A percentile compares a stretch with the other conserved stretches of the same genome.
Evolutionary conservation across 2,329 filamentous ascomycete species (phyloP).

Genomic region (Talaromyces funiculosus): DNA sequence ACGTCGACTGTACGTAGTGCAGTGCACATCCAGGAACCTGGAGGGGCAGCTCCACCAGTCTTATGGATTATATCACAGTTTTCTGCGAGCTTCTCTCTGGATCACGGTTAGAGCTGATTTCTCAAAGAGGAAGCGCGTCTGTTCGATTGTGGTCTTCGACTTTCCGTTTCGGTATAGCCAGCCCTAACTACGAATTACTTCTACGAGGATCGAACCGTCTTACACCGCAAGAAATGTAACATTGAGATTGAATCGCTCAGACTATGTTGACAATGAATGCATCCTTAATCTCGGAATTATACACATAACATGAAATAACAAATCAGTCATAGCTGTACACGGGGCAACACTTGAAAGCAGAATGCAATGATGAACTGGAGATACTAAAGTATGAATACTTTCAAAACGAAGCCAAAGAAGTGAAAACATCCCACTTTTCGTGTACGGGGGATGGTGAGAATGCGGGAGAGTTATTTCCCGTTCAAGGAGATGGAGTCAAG

Average conservation of each 20-base stretch:
- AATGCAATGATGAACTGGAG: background rate
- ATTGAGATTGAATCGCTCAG: background rate
- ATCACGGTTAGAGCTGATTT: background rate
- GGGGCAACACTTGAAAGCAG: background rate
- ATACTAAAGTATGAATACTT: background rate
- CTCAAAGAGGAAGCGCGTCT: background rate
- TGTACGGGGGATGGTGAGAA: background rate
- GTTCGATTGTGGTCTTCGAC: too few relatives aligned
- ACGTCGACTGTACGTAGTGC: conserved; percentile 12
- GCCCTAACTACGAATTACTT: too few relatives aligned
- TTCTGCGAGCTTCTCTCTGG: background rate
- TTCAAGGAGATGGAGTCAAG: conserved; percentile 33
- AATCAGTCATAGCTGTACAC: conserved; percentile 9
- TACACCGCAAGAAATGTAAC: background rate
- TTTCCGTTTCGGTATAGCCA: too few relatives aligned
- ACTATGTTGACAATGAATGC: conserved; percentile 8
- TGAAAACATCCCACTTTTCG: background rate
- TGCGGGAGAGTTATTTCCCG: conserved; percentile 13
- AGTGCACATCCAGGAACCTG: background rate
- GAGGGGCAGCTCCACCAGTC: background rate
- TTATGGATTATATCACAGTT: too few relatives aligned
- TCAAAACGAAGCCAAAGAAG: background rate
- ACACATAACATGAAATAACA: conserved; percentile 1
- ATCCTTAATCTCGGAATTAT: conserved; percentile 7
- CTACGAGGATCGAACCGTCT: background rate